phyloP scores from a whole-genome alignment of 441 rosid genomes.

The Sinapis alba region DNA sequence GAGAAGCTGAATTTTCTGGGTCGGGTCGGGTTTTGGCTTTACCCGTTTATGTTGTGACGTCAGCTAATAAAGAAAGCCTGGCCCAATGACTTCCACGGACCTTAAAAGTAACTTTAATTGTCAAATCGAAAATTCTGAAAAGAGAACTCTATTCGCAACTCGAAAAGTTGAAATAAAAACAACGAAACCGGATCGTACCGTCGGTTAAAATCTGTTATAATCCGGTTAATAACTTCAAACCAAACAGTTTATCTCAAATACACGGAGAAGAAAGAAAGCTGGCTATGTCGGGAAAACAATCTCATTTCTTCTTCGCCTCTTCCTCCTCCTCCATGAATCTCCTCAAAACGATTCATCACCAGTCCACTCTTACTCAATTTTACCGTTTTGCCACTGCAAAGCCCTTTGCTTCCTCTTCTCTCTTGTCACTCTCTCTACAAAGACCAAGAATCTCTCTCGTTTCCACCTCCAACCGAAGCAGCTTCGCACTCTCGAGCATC shows the following conservation, averaged over 20 bases:
- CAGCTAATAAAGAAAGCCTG: not conserved
- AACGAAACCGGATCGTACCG: no score
- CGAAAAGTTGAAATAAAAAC: no score
- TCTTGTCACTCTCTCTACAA: slow-evolving; percentile 2
- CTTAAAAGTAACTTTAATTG: no score
- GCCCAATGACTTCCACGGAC: no score
- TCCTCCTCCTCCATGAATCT: slow-evolving; percentile 46
- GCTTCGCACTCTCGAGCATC: slow-evolving; percentile 39
- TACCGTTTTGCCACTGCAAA: slow-evolving; percentile 30
- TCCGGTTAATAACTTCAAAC: no score
- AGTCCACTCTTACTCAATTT: slow-evolving; percentile 31
- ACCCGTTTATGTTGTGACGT: slow-evolving; percentile 9
- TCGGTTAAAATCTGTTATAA: no score
- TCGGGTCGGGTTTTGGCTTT: slow-evolving; percentile 15
- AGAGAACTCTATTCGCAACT: no score
- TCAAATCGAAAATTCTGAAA: no score
- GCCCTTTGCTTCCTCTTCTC: slow-evolving; percentile 8
- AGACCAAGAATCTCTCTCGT: slow-evolving; percentile 27
- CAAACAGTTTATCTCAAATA: not conserved
- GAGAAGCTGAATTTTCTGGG: not conserved
- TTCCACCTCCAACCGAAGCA: slow-evolving; percentile 38
- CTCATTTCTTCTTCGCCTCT: slow-evolving; percentile 9
- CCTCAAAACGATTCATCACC: slow-evolving; percentile 45
- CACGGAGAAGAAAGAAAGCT: slow-evolving; percentile 20
- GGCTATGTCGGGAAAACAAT: not conserved